Base-by-base conservation (phyloP, 768 basidiomycete genomes). In the Lactarius hatsudake region DNA sequence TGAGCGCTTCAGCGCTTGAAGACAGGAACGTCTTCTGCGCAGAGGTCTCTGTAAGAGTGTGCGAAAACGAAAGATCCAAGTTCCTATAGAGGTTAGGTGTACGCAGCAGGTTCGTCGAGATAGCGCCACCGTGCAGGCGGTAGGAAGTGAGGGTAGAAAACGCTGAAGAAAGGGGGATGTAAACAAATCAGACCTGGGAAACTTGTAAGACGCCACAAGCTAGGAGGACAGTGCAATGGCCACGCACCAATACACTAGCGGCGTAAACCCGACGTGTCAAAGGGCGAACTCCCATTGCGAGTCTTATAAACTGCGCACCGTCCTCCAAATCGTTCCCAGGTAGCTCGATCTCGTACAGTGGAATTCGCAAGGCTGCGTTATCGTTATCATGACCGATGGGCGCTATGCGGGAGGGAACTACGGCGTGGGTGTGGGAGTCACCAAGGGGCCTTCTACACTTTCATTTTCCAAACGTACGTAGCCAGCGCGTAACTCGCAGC, bases 391-490 rank as follows among this genome's bases (percentile, higher is more conserved):
- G 48, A 6, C 48, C 48, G 23, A 90, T 72, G 12, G 80, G 75
- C 61, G 91, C 81, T 36, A 78, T 76, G 2, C 89, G 88, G 13
- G 88, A 87, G 73, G 86, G 89, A 28, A 91, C 80, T 84, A 91
- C 90, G 18, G 88, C 84, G 75, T 91, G 87, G 28, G 88, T 81
- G 74, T 91, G 91, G 74, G 83, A 88, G 0, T 86, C 85, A 91
- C 55, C 81, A 78, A 59, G 82, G 78, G 1, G 84, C 87, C 10
- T 78, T 79, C 12, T 76, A 42, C 18, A 20, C 43, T 43, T 43
- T 18, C 43, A 73, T 17, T 86, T 84, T 72, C 80, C 80, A 62
- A 92, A 86, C 9, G 81, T 12, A 36, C 36, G 36, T 1, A 82
- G 79, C 69, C 86, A 89, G 5, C 91, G 38, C 8, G 87, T 87